A percentile compares a stretch with the other conserved stretches of the same genome.
Conservation (phyloP, 352 stramenopile genomes). For the Peronosclerospora sorghi region DNA sequence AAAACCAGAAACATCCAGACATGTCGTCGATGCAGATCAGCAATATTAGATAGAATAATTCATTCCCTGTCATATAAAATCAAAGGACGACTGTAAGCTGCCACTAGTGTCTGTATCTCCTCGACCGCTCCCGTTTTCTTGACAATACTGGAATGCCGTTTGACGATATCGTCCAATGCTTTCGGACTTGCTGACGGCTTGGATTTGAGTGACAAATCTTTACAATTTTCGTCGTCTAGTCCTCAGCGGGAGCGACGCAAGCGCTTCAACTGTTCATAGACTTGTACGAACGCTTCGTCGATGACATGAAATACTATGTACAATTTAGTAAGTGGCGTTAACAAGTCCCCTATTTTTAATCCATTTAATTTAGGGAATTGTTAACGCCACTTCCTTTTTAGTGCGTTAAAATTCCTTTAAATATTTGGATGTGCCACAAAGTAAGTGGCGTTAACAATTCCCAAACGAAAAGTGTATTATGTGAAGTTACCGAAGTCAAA, state of each 20-base stretch:
- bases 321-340: no score
- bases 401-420: no score
- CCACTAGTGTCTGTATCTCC: constrained; percentile 17
- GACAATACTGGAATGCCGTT: constrained; percentile 54
- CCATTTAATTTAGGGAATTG: no score
- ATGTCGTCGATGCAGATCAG: not conserved
- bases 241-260: constrained; percentile 30
- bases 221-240: constrained; percentile 4
- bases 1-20: constrained; percentile 13
- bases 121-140: constrained; percentile 43
- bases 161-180: constrained; percentile 48
- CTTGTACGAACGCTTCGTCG: constrained; percentile 16
- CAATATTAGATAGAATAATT: constrained; percentile 1
- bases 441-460: no score
- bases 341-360: no score
- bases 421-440: no score
- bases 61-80: constrained; percentile 10
- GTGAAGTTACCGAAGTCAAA: no score
- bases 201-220: not conserved
- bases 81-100: constrained; percentile 8
- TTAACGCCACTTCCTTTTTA: no score
- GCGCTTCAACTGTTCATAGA: constrained; percentile 18
- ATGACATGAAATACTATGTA: no score
- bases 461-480: no score
- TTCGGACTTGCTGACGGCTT: constrained; percentile 10